Evolutionary conservation across 495 filamentous ascomycete species (phyloP), one percentile per base, ranked within the genome.

Genomic region (Hypoxylon lenormandii): DNA sequence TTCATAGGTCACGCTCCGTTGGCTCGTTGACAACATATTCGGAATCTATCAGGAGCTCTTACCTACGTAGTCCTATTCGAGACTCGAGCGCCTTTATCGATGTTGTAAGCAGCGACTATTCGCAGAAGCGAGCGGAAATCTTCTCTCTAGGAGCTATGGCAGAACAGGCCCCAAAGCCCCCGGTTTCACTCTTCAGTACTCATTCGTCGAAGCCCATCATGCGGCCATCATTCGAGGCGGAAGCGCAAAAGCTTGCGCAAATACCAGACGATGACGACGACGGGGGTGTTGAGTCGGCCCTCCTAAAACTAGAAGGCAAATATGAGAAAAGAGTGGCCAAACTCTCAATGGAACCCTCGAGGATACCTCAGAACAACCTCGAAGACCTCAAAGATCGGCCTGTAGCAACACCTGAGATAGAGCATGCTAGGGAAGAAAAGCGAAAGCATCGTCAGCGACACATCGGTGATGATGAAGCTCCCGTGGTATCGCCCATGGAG

Each of bases 281-380:
- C 76, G 94, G 94, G n/a, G 94, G 94, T 16, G 86, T 97, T 49
- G 95, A 97, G 74, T 92, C 94, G 12, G 93, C 95, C 5, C 74
- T 99, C 64, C 79, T 94, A 64, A 98, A 97, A 70, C 84, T 99
- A 3, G 96, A 99, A 81, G 95, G 95, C 5, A 93, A 90, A 70
- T 96, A 87, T 78, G 83, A 89, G 66, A 76, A 70, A 33, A 89
- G 82, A 71, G 79, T 74, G 58, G 71, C 72, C n/a, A 78, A 76
- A 64, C 70, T 79, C 57, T 80, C 81, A 0, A 79, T 80, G 64
- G 77, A 79, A 16, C 70, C 78, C 7, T 62, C 73, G 10, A 72
- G 53, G 21, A 70, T 61, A 42, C 57, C 70, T 3, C 42, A 22
- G 3, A 63, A 52, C 10, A 48, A 75, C 13, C 45, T 66, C 46